Evolutionary conservation across 2,329 filamentous ascomycete species (phyloP).

Genomic region (Elsinoe batatas): DNA sequence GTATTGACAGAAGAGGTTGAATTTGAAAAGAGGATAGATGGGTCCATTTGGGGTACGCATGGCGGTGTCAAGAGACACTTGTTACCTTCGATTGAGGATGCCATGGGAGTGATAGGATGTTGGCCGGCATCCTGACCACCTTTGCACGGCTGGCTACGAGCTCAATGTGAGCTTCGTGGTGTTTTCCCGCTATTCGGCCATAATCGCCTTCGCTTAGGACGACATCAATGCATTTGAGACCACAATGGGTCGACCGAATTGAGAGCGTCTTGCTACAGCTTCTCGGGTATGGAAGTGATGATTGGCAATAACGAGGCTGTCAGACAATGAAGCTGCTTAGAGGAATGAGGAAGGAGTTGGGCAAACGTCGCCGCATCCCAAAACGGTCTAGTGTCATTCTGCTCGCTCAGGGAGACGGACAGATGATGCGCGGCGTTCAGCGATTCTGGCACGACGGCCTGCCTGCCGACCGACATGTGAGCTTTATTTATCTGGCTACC

Average conservation of each 20-base stretch:
- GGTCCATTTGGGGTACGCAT: not conserved
- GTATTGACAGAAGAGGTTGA: not conserved
- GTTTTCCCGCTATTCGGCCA: too few relatives aligned
- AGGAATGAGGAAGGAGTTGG: not conserved
- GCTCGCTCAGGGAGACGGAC: not conserved
- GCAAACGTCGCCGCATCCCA: not conserved
- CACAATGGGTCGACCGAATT: too few relatives aligned
- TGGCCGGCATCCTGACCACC: not conserved
- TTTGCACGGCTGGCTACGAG: too few relatives aligned
- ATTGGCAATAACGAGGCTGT: too few relatives aligned
- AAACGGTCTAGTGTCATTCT: not conserved
- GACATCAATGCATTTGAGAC: not conserved
- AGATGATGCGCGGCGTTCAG: not conserved
- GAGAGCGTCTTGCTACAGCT: too few relatives aligned
- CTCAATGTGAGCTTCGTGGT: too few relatives aligned
- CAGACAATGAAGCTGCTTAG: not conserved
- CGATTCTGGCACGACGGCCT: not conserved
- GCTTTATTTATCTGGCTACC: constrained; percentile 11
- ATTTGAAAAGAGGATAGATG: not conserved
- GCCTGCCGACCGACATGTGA: not conserved
- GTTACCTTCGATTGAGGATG: not conserved
- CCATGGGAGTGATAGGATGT: not conserved
- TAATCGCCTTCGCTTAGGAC: not conserved
- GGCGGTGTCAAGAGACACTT: not conserved
- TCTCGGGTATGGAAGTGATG: too few relatives aligned